Percentiles rank a stretch among this genome's conserved stretches.
These are phyloP conservation scores for Cordyceps cicadae DNA, from an alignment of 2,329 filamentous ascomycete genomes.

Conservation along the genomic window DNA sequence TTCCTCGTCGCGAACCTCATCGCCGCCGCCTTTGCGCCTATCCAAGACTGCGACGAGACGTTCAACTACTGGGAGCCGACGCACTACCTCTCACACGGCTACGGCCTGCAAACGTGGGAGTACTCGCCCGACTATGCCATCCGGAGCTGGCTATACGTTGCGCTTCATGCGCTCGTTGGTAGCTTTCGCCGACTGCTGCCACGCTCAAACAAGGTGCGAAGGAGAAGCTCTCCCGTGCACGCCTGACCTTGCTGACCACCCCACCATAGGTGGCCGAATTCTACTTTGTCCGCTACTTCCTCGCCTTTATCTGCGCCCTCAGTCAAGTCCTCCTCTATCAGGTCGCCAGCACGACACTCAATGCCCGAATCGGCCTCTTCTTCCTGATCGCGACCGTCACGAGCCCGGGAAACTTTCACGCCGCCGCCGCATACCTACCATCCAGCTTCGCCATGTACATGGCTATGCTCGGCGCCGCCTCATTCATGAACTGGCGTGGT, in stretches of 20 bases:
- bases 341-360: constrained; percentile 66
- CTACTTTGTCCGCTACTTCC: constrained; percentile 69
- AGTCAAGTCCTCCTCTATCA: constrained; percentile 78
- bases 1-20: constrained; percentile 67
- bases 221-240: no score
- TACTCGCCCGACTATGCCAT: constrained; percentile 94
- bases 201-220: constrained; percentile 47
- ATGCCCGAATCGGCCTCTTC: constrained; percentile 74
- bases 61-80: constrained; percentile 99
- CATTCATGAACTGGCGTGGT: constrained; percentile 84
- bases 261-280: constrained; percentile 58
- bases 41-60: constrained; percentile 96
- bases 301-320: constrained; percentile 69
- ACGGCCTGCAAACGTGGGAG: constrained; percentile 96
- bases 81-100: constrained; percentile 87
- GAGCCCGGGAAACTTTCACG: constrained; percentile 89
- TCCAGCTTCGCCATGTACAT: constrained; percentile 97
- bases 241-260: background rate
- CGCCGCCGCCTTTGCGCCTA: constrained; percentile 76
- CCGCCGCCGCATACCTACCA: constrained; percentile 77
- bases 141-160: constrained; percentile 87
- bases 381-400: constrained; percentile 70
- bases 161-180: constrained; percentile 65
- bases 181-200: constrained; percentile 58
- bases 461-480: constrained; percentile 73